A percentile compares a stretch with the other conserved stretches of the same genome.
Evolutionary conservation across 352 stramenopile genomes (phyloP).

Genomic region (Hyaloperonospora brassicae): DNA sequence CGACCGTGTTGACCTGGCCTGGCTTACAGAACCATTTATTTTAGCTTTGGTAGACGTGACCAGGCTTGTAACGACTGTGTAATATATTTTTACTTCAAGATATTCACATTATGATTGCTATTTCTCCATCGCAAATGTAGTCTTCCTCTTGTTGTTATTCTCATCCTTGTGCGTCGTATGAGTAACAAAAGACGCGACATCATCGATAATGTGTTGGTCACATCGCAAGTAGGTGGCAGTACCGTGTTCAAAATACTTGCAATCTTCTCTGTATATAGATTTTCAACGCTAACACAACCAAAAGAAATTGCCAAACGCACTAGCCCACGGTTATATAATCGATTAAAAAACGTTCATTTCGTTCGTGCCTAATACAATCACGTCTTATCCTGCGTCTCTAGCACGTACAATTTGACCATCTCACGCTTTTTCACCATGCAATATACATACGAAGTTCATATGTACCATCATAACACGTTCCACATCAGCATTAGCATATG

Average conservation of each 20-base stretch:
- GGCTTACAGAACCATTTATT: no score
- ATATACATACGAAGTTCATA: no score
- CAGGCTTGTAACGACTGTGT: constrained; percentile 82
- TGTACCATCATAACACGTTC: no score
- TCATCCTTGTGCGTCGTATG: constrained; percentile 73
- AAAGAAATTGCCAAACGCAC: no score
- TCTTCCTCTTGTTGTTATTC: no score
- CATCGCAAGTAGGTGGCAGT: constrained; percentile 41
- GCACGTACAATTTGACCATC: constrained; percentile 83
- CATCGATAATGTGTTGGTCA: constrained; percentile 58
- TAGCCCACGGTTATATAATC: no score
- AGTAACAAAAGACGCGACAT: constrained; percentile 68
- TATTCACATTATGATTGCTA: constrained; percentile 70
- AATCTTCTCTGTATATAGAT: constrained; percentile 87
- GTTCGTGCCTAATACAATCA: constrained; percentile 92
- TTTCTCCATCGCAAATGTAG: constrained; percentile 68
- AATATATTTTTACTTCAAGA: constrained; percentile 84
- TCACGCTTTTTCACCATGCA: no score
- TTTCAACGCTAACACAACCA: constrained; percentile 87
- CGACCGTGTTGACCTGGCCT: no score
- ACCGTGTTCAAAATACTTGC: constrained; percentile 49
- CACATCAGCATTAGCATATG: no score
- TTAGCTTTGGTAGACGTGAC: no score
- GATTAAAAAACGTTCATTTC: constrained; percentile 60
- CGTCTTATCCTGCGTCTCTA: constrained; percentile 82